A percentile compares a stretch with the other conserved stretches of the same genome.
Conservation (phyloP, 331 rosid species). For the Dryas integrifolia region DNA sequence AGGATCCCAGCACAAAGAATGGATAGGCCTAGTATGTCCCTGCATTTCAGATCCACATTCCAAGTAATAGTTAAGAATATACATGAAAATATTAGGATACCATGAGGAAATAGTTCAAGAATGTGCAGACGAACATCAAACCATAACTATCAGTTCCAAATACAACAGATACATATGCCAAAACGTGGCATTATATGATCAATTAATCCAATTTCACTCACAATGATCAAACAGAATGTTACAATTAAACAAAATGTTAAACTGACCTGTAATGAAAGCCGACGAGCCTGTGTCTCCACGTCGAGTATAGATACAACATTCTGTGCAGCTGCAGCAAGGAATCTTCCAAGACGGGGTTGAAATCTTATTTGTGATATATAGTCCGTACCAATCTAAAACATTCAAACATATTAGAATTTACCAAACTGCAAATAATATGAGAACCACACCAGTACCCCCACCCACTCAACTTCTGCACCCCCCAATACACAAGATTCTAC, state of each 20-base stretch:
- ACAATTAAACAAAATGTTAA: neutral
- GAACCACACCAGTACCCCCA: neutral
- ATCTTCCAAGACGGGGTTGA: constrained; percentile 83
- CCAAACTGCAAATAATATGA: neutral
- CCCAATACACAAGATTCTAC: constrained; percentile 34
- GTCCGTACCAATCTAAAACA: constrained; percentile 65
- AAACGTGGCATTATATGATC: neutral
- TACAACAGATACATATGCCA: neutral
- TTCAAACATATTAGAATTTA: constrained; percentile 14
- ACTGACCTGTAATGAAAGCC: constrained; percentile 70
- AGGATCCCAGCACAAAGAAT: constrained; percentile 85
- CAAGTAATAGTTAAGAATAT: neutral
- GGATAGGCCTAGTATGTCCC: constrained; percentile 73
- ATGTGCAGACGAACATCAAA: neutral
- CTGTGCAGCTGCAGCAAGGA: constrained; percentile 82
- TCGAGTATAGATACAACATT: constrained; percentile 80
- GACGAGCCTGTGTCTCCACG: constrained; percentile 65
- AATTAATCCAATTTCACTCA: neutral
- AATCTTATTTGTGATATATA: constrained; percentile 59
- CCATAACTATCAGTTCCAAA: neutral
- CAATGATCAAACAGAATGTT: neutral
- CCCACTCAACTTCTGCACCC: constrained; percentile 3
- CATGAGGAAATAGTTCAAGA: neutral
- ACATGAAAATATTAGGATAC: neutral
- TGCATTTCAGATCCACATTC: constrained; percentile 29